A percentile compares a stretch with the other conserved stretches of the same genome.
Evolutionary conservation across 345 rosid species (phyloP).

Genomic region (Camelina hispida): DNA sequence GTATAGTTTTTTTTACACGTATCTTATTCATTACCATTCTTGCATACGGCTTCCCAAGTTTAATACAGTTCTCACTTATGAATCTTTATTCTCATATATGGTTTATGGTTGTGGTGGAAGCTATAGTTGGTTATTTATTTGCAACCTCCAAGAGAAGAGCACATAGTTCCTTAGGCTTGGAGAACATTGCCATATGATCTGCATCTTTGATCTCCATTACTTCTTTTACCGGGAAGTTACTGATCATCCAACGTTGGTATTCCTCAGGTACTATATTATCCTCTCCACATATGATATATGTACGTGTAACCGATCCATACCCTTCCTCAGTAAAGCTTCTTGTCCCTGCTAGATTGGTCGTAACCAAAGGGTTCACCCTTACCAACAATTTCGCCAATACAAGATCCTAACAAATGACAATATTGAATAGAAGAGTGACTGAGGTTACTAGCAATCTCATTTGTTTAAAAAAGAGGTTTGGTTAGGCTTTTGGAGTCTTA

Average conservation of each 20-base stretch:
- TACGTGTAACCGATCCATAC: constrained; percentile 37
- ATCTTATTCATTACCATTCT: too few relatives aligned
- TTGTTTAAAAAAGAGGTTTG: background rate
- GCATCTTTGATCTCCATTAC: constrained; percentile 45
- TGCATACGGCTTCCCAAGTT: background rate
- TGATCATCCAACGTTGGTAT: constrained; percentile 44
- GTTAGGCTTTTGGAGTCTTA: constrained; percentile 11
- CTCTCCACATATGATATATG: constrained; percentile 41
- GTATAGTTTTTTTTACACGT: too few relatives aligned
- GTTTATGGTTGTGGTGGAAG: background rate
- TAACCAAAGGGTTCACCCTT: constrained; percentile 41
- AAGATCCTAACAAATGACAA: constrained; percentile 32
- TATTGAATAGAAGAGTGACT: background rate
- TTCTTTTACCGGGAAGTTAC: constrained; percentile 32
- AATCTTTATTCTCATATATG: background rate
- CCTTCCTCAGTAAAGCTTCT: constrained; percentile 31
- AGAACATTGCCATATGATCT: constrained; percentile 53
- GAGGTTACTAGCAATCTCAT: background rate
- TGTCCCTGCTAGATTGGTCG: constrained; percentile 20
- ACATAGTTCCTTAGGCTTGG: constrained; percentile 44
- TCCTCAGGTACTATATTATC: constrained; percentile 32
- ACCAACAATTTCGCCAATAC: constrained; percentile 40
- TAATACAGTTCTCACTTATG: background rate
- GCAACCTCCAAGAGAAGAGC: constrained; percentile 31
- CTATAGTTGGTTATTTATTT: background rate